Evolutionary conservation across 2,329 filamentous ascomycete genomes (phyloP).

Genomic region (Neonectria punicea): DNA sequence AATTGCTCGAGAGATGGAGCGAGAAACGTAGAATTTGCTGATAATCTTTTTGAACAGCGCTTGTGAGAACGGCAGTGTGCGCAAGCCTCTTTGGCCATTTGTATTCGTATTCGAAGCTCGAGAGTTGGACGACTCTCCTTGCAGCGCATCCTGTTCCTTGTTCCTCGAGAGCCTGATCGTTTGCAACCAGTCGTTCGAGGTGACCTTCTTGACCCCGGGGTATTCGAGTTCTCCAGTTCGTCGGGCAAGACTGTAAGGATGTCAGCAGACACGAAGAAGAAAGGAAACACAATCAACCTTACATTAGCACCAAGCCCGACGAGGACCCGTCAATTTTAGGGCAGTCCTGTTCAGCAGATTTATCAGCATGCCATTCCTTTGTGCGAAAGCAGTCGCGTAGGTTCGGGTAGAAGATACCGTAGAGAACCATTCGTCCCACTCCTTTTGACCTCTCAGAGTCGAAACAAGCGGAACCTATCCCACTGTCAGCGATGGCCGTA

Average conservation of each 20-base stretch:
- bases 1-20: neutral
- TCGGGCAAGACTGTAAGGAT: neutral
- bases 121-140: too few relatives aligned
- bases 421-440: constrained; percentile 19
- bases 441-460: neutral
- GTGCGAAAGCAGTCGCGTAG: too few relatives aligned
- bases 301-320: constrained; percentile 18
- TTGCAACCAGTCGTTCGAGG: neutral
- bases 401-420: neutral
- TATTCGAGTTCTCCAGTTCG: neutral
- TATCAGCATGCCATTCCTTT: too few relatives aligned
- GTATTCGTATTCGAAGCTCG: neutral
- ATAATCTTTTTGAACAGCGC: neutral
- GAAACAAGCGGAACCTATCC: constrained; percentile 2
- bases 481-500: neutral
- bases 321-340: constrained; percentile 1
- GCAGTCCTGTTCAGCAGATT: neutral
- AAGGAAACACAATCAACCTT: neutral
- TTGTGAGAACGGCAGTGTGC: constrained; percentile 6
- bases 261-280: neutral
- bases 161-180: neutral
- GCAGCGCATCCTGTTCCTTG: neutral
- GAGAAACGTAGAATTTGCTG: constrained; percentile 3
- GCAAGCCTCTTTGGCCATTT: neutral
- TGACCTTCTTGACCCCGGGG: neutral